A percentile compares a stretch with the other conserved stretches of the same genome.
phyloP scores from a whole-genome alignment of 2,329 filamentous ascomycete genomes.

The Hypocrella siamensis region DNA sequence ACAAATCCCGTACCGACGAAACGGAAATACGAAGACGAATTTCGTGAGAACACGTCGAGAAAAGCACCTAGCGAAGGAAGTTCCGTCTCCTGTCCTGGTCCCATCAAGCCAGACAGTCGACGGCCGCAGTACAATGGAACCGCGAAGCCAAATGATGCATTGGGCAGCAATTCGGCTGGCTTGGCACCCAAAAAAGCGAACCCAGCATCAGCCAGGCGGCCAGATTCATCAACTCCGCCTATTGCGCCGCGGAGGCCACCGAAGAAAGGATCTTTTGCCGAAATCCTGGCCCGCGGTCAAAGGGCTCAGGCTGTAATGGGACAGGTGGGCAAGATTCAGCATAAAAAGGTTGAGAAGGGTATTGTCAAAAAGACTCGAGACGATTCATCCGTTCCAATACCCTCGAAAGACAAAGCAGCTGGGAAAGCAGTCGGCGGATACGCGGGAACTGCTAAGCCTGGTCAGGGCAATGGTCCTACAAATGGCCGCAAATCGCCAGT shows the following conservation, averaged over 20 bases:
- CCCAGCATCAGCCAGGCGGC: conserved; percentile 3
- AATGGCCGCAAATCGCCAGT: conserved; percentile 5
- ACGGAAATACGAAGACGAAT: conserved; percentile 41
- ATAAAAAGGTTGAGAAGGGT: conserved; percentile 55
- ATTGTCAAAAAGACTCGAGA: conserved; percentile 36
- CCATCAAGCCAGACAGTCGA: background rate
- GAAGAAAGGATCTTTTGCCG: conserved; percentile 60
- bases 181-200: conserved; percentile 9
- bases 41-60: conserved; percentile 16
- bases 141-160: conserved; percentile 6
- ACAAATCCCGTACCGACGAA: conserved; percentile 23
- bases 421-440: conserved; percentile 12
- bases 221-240: conserved; percentile 9
- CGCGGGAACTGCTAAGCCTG: conserved; percentile 15
- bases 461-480: conserved; percentile 9
- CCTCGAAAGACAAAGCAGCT: conserved; percentile 8
- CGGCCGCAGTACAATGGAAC: conserved; percentile 3
- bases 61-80: too few relatives aligned
- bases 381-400: conserved; percentile 10
- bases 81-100: background rate
- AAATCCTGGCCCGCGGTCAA: conserved; percentile 58
- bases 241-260: conserved; percentile 30
- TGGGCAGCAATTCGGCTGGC: conserved; percentile 10
- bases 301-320: conserved; percentile 44
- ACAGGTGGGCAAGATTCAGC: conserved; percentile 57